Base-by-base conservation (phyloP, 2,329 filamentous ascomycete species). In the Trichophyton simii region DNA sequence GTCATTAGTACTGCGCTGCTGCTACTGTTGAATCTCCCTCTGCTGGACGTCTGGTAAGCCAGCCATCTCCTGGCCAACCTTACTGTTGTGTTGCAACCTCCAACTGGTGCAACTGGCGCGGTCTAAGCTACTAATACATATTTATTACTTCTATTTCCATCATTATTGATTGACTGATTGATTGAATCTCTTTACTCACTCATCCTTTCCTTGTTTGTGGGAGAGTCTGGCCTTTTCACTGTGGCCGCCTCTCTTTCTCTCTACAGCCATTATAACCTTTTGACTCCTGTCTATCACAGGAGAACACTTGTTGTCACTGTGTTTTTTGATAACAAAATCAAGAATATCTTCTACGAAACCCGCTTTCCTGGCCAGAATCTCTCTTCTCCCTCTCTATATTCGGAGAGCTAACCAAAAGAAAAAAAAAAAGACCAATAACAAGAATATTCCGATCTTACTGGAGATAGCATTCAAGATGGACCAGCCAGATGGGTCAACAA, bases 261-360 rank as follows among this genome's bases (percentile, higher is more conserved):
- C 34, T 34, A 34, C n/a, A 36, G 5, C 7, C 50, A 55, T 36
- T 7, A 54, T 36, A 13, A 15, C 20, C 28, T 52, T 31, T 22
- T 48, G 38, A 52, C 31, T 15, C 42, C 41, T 50, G 11, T 36
- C 38, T 36, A 7, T 55, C n/a, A 55, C 50, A 55, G 15, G 28
- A 20, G 50, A 15, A 55, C 28, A 38, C 50, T 18, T 55, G 50
- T 31, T 55, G 31, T 36, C 50, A 55, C 28, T 55, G 13, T n/a
- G 34, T 50, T 50, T 54, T 36, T 31, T 55, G 50, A 55, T 55
- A 55, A 55, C 50, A 55, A 36, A 38, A n/a, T 36, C 50, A 55
- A 55, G 13, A 44, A 55, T 18, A 28, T 34, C 50, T 55, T 55
- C 50, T 34, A 25, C 7, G 31, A 55, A 28, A n/a, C 2, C 9